Evolutionary conservation across 257 asterid genomes (phyloP), one percentile per base, ranked within the genome.

Genomic region (Ballota nigra): DNA sequence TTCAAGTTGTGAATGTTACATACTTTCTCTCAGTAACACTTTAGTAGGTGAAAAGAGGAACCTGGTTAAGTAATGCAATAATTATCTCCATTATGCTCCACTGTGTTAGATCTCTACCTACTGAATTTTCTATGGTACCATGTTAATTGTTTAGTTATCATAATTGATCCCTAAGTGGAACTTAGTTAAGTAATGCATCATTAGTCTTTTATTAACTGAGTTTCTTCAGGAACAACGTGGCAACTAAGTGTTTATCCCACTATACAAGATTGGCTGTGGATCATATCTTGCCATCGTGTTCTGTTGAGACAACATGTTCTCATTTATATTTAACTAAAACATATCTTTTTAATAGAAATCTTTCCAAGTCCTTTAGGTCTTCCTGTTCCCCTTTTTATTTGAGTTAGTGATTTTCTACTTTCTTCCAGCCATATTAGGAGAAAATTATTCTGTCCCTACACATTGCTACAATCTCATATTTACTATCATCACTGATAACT

Each of bases 21-120:
- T 36, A 23, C 60, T 43, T 66, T 75, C 66, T 65, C 58, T 43
- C 19, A 29, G 24, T 62, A 52, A 67, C 31, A 38, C 53, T 76
- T 13, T 69, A 69, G 68, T 28, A 45, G 69, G 52, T 72, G 40
- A 19, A 56, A 41, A 55, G 73, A 62, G 70, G 63, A 65, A 41
- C 9, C 28, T 43, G 45, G 43, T 31, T 68, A 33, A 4, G 66
- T 49, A 51, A 6, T n/a, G 47, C 12, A 56, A 55, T 62, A 12
- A n/a, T 64, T 40, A 64, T 24, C 47, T n/a, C 45, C 8, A 7
- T 15, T 64, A 56, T 38, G 29, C 28, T 16, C 8, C 47, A 12
- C 52, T 63, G n/a, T 28, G 43, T 56, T 57, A 57, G 26, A n/a
- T 66, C 38, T 18, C 56, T 26, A 56, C 66, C 15, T 6, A 26